Base-by-base conservation (phyloP, 2,329 filamentous ascomycete species). In the Colletotrichum sp. region DNA sequence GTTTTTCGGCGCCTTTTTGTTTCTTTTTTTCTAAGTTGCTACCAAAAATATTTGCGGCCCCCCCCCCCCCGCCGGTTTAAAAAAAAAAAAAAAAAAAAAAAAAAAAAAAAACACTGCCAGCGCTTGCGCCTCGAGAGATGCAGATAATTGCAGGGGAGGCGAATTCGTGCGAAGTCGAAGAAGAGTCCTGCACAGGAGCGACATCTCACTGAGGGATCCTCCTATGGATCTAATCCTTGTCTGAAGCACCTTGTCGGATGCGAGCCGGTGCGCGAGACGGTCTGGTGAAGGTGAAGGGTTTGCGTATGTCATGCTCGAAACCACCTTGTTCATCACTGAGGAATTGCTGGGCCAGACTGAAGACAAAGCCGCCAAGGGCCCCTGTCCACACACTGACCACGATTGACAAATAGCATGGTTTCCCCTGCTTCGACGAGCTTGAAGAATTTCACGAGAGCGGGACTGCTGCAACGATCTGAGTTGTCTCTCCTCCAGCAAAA, bases 391-490 rank as follows among this genome's bases (percentile, higher is more conserved):
- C 72, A 65, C 29, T 36, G 39, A 69, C 25, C 9, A 36, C 29
- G 65, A 73, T 76, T 76, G 73, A 76, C 73, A 73, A 76, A 76
- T 76, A 76, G 25, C 73, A 72, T 63, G 73, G 69, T 63, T 22
- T n/a, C 55, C 73, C 73, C 70, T 76, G 69, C 69, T 57, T 62
- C 44, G 34, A 32, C 8, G n/a, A 15, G 69, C 55, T 49, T 72
- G 55, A 72, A 72, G 69, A 72, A 67, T 32, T 57, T 55, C 39
- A 34, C 27, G 30, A 55, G 16, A 19, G 63, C 55, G 16, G 39
- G 55, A 64, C 69, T 63, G 55, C 29, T 72, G 63, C 27, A 63
- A 36, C 63, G 55, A 55, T 59, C 55, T 29, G 13, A 61, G 25
- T 71, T 74, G 71, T 65, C 49, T 74, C 57, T 65, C 49, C 49